Evolutionary conservation across 148 eudicot genomes (phyloP).

Genomic region (Vaccinium macrocarpon): DNA sequence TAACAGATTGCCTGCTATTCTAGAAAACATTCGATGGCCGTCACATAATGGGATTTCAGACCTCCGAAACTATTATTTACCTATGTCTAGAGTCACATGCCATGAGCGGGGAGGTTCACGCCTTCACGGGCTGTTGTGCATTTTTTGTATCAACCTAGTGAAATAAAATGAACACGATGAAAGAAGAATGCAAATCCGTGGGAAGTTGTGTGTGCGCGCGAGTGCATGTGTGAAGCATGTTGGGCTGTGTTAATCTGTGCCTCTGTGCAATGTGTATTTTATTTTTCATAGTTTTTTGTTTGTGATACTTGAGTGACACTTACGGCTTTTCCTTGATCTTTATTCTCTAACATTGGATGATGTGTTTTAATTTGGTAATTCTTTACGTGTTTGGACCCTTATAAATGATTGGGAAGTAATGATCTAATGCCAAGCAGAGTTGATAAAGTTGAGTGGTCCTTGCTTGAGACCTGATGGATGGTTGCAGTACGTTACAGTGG

Average conservation of each 20-base stretch:
- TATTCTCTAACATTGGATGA: background rate
- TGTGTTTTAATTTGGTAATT: background rate
- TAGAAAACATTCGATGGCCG: background rate
- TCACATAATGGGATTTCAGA: no score
- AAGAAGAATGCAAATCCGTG: background rate
- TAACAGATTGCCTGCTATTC: background rate
- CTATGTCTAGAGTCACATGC: background rate
- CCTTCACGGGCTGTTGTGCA: background rate
- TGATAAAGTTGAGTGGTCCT: background rate
- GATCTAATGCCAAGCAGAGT: background rate
- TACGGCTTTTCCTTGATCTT: background rate
- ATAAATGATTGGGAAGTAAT: background rate
- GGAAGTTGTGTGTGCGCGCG: no score
- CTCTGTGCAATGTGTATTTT: background rate
- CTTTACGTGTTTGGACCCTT: background rate
- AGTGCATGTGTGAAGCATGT: no score
- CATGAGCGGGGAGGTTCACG: background rate
- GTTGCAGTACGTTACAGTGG: background rate
- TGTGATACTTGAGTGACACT: background rate
- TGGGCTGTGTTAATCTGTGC: no score
- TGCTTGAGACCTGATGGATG: background rate
- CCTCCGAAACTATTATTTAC: no score
- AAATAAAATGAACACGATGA: background rate
- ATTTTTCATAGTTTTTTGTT: background rate
- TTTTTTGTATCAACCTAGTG: background rate